These are phyloP conservation scores for Plantago coronopus DNA, from an alignment of 305 asterid species.

Conservation along the genomic window DNA sequence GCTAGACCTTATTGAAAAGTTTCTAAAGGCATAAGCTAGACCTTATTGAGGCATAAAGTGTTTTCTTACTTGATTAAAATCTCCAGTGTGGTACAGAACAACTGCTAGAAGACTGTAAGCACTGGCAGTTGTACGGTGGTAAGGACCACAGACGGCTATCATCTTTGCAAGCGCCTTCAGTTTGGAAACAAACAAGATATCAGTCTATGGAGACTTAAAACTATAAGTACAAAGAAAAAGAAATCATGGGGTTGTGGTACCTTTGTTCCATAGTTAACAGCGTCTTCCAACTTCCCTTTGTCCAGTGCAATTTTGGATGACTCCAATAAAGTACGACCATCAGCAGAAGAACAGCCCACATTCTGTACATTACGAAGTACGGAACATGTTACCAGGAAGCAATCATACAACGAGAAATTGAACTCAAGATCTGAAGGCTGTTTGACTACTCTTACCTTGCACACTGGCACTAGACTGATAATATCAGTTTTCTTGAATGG, in stretches of 20 bases:
- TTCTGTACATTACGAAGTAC: constrained; percentile 47
- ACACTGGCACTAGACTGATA: constrained; percentile 82
- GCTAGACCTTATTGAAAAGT: no score
- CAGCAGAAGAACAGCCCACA: constrained; percentile 97
- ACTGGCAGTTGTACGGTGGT: constrained; percentile 93
- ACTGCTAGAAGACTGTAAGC: constrained; percentile 99
- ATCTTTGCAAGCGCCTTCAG: constrained; percentile 91
- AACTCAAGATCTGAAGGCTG: constrained; percentile 2
- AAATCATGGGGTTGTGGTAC: constrained; percentile 33
- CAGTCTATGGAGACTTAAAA: constrained; percentile 25
- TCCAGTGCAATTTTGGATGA: constrained; percentile 97
- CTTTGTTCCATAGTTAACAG: constrained; percentile 91
- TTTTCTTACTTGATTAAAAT: constrained; percentile 79
- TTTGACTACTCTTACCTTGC: constrained; percentile 57
- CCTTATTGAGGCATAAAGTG: constrained; percentile 4
- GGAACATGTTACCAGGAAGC: constrained; percentile 20
- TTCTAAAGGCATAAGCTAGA: constrained; percentile 15
- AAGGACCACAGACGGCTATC: constrained; percentile 98
- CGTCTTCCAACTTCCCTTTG: constrained; percentile 98
- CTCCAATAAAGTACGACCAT: constrained; percentile 91
- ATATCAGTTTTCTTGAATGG: constrained; percentile 77
- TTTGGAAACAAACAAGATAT: constrained; percentile 29
- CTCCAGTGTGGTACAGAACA: constrained; percentile 99
- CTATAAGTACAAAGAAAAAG: constrained; percentile 10
- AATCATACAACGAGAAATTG: constrained; percentile 11